Evolutionary conservation across 768 basidiomycete genomes (phyloP).

Genomic region (Boletus speciosus): DNA sequence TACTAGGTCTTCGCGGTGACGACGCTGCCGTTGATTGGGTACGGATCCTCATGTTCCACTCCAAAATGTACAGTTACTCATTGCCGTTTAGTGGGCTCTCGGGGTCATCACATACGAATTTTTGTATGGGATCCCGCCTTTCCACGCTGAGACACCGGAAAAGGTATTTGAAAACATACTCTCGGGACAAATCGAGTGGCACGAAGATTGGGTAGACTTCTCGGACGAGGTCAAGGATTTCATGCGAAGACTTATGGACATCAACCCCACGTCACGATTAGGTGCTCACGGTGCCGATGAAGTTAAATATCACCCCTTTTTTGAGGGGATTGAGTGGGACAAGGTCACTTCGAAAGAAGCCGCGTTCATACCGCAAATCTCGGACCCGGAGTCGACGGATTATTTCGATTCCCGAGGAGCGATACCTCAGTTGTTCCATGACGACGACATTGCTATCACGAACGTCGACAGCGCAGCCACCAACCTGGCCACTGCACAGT

Average conservation of each 20-base stretch:
- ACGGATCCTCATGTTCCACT: conserved; percentile 28
- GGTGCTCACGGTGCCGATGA: conserved; percentile 88
- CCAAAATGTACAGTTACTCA: conserved; percentile 11
- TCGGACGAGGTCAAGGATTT: conserved; percentile 87
- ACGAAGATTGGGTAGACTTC: conserved; percentile 87
- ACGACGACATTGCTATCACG: conserved; percentile 71
- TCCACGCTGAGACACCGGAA: conserved; percentile 96
- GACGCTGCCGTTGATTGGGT: conserved; percentile 98
- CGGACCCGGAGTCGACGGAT: conserved; percentile 98
- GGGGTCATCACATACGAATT: conserved; percentile 99
- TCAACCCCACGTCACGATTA: conserved; percentile 74
- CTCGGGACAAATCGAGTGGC: conserved; percentile 92
- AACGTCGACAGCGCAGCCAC: conserved; percentile 44
- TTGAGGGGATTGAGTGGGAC: conserved; percentile 90
- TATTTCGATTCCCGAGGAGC: conserved; percentile 98
- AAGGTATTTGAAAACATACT: conserved; percentile 98
- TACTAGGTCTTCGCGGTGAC: conserved; percentile 91
- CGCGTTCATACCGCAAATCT: conserved; percentile 91
- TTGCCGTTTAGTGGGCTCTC: conserved; percentile 79
- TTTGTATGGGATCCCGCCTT: conserved; percentile 93
- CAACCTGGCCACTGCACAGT: conserved; percentile 17
- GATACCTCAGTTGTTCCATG: conserved; percentile 84
- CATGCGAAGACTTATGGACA: conserved; percentile 80
- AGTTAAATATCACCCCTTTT: conserved; percentile 90
- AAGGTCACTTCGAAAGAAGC: conserved; percentile 85